Conservation (phyloP, 2,329 filamentous ascomycete genomes). For the Salinomyces thailandicus region DNA sequence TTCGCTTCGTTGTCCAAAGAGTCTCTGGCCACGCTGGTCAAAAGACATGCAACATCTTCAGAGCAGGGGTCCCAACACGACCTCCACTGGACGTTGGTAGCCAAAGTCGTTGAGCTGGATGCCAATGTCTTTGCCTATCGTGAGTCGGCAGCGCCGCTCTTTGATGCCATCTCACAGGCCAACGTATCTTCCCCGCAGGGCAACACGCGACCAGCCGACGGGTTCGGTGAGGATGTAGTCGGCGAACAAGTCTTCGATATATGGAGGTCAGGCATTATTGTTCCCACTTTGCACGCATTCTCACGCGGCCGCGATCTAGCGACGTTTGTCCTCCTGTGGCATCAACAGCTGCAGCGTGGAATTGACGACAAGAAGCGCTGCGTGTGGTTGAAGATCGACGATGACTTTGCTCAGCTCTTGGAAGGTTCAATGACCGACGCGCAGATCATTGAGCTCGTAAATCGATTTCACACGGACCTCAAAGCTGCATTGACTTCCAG, state of each 20-base stretch:
- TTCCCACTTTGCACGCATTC: slow-evolving; percentile 24
- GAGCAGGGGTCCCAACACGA: background rate
- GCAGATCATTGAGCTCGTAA: slow-evolving; percentile 11
- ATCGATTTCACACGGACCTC: slow-evolving; percentile 1
- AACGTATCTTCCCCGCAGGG: background rate
- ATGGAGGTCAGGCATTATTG: slow-evolving; percentile 11
- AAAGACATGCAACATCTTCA: slow-evolving; percentile 28
- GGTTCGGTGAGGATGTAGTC: too few relatives aligned
- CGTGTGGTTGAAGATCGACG: slow-evolving; percentile 16
- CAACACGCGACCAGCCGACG: too few relatives aligned
- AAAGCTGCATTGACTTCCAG: slow-evolving; percentile 2
- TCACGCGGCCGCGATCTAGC: slow-evolving; percentile 18
- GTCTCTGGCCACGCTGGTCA: slow-evolving; percentile 30
- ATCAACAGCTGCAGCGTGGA: slow-evolving; percentile 12
- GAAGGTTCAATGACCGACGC: slow-evolving; percentile 12
- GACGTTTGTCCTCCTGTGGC: slow-evolving; percentile 22
- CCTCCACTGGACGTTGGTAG: background rate
- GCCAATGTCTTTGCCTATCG: slow-evolving; percentile 1
- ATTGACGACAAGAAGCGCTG: slow-evolving; percentile 1
- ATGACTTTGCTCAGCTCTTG: slow-evolving; percentile 12
- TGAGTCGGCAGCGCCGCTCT: background rate
- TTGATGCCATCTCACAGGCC: slow-evolving; percentile 2
- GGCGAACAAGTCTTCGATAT: background rate
- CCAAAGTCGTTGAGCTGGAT: slow-evolving; percentile 2
- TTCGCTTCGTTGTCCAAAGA: slow-evolving; percentile 11